Conservation (phyloP, 768 basidiomycete genomes). For the Hygrophorus russula region DNA sequence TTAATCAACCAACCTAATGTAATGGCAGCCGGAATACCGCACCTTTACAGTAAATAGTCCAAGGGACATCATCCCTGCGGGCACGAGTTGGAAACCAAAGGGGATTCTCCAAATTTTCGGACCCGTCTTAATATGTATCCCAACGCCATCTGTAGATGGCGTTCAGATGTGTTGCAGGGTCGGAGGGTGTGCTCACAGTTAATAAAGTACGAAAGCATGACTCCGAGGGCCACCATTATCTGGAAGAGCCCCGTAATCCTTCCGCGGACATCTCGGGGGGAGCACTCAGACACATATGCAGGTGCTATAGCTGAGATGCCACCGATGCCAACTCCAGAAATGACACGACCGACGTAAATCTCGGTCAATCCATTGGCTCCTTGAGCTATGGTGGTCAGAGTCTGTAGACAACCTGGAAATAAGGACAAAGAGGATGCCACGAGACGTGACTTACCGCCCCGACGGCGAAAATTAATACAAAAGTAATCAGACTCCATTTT, state of each 20-base stretch:
- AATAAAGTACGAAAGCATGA: constrained; percentile 52
- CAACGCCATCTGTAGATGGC: constrained; percentile 29
- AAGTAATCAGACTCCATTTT: constrained; percentile 47
- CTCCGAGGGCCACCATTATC: constrained; percentile 51
- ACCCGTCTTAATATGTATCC: constrained; percentile 28
- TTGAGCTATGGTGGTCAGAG: constrained; percentile 44
- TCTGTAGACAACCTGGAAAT: constrained; percentile 25
- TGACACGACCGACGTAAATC: constrained; percentile 52
- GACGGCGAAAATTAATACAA: constrained; percentile 50
- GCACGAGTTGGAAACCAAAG: constrained; percentile 49
- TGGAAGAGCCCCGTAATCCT: constrained; percentile 59
- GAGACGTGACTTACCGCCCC: constrained; percentile 46
- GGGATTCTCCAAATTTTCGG: constrained; percentile 39
- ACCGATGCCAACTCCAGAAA: constrained; percentile 53
- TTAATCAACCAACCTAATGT: constrained; percentile 5
- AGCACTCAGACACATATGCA: constrained; percentile 57
- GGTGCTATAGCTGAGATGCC: constrained; percentile 54
- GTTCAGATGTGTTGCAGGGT: background rate
- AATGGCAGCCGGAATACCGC: background rate
- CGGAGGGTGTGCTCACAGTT: constrained; percentile 27
- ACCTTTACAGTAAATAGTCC: constrained; percentile 6
- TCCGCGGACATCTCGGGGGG: constrained; percentile 57
- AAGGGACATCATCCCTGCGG: constrained; percentile 39
- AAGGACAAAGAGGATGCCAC: background rate
- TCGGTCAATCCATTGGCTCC: constrained; percentile 31